Base-by-base conservation (phyloP, 768 basidiomycete species). In the Podaxis sp. region DNA sequence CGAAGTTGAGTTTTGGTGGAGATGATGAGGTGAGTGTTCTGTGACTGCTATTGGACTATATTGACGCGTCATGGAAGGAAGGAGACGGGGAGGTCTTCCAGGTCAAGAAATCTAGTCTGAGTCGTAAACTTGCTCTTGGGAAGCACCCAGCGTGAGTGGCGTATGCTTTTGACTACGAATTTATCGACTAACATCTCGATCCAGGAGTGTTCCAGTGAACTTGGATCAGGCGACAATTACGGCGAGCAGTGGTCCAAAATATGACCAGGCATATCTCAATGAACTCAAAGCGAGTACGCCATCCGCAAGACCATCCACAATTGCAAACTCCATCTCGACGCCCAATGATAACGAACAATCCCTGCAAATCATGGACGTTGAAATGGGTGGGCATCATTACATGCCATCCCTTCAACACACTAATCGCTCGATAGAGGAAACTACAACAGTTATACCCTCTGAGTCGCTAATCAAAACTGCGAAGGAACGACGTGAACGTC, bases 241-340 rank as follows among this genome's bases (percentile, higher is more conserved):
- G 28, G 67, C 82, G 4, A 79, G 79, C 64, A 78, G 79, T 22
- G 80, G 83, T 1, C 89, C 89, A 0, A 80, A 80, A 15, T 95
- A 95, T 70, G 86, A 89, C 66, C 79, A 85, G 33, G 87, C 86
- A 49, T 85, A 93, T 73, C 80, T 95, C 42, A 83, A 84, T 38
- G 84, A 94, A 71, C 81, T 95, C 48, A 93, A 89, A 78, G 90
- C 92, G 3, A 89, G 80, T 67, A 95, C 91, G 0, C 84, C 82
- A 5, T 82, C 83, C 5, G 71, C 83, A 19, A 82, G 88, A 48
- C 85, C 79, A 19, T 73, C 73, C 5, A 63, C 66, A 24, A 72
- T 77, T 0, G 59, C 71, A 3, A 66, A 70, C 81, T 80, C 65
- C 83, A 85, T 70, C 77, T 70, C 4, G 85, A 88, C 51, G 77